Conservation (phyloP, 2,329 filamentous ascomycete genomes). For the Colletotrichum simmondsii region DNA sequence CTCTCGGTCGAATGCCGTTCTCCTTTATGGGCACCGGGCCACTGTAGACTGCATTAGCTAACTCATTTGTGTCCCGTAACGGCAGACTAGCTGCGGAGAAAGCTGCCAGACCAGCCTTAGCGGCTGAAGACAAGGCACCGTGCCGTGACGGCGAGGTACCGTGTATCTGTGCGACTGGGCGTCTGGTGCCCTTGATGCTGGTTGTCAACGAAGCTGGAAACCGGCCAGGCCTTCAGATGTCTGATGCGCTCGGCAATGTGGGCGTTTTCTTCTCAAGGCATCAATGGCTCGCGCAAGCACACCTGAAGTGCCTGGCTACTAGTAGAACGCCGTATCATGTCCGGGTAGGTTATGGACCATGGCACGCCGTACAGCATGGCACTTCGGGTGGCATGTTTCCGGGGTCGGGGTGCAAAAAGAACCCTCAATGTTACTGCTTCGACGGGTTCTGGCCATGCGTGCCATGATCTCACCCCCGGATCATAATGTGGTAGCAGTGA, state of each 20-base stretch:
- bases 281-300: background rate
- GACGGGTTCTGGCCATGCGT: background rate
- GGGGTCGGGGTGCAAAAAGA: background rate
- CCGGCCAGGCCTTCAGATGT: background rate
- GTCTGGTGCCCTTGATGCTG: no score
- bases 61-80: background rate
- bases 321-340: background rate
- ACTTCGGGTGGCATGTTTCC: background rate
- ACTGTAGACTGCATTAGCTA: background rate
- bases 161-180: no score
- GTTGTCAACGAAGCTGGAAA: background rate
- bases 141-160: no score
- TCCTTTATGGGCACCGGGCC: background rate
- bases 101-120: background rate
- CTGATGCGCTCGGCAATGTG: background rate
- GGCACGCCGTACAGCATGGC: background rate
- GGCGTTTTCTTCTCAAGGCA: background rate
- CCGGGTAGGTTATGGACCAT: background rate
- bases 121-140: background rate
- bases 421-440: background rate
- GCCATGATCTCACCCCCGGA: slow-evolving; percentile 21
- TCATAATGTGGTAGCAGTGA: slow-evolving; percentile 27
- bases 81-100: background rate
- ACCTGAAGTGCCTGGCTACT: background rate
- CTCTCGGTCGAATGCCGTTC: background rate